These are phyloP conservation scores for Flaveria linearis DNA, from an alignment of 129 eudicot genomes.

Conservation along the genomic window DNA sequence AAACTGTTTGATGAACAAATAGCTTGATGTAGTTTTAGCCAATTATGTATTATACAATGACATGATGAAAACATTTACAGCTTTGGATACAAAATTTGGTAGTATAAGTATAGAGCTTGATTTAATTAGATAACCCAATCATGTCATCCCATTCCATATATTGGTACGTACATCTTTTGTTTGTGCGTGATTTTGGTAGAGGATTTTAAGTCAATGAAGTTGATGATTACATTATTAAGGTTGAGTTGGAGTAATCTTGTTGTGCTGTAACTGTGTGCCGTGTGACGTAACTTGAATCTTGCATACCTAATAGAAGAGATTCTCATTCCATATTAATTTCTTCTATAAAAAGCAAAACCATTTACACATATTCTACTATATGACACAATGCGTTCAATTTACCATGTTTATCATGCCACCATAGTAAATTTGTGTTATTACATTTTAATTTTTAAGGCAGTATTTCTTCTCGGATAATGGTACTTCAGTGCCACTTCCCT, in stretches of 20 bases:
- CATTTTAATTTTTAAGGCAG: not conserved
- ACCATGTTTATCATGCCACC: conserved; percentile 6
- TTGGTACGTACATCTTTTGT: no score
- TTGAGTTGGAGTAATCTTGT: not conserved
- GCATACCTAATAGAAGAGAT: conserved; percentile 23
- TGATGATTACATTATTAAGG: not conserved
- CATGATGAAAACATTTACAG: not conserved
- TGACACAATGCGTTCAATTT: not conserved
- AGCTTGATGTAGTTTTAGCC: not conserved
- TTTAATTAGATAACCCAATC: no score
- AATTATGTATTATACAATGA: conserved; percentile 3
- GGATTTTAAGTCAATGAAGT: not conserved
- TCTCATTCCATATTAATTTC: conserved; percentile 10
- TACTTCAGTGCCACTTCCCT: not conserved
- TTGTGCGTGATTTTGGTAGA: not conserved
- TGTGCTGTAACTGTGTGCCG: conserved; percentile 20
- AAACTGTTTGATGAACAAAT: not conserved
- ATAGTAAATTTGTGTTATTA: not conserved
- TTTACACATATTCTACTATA: conserved; percentile 10
- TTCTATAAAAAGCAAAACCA: conserved; percentile 11
- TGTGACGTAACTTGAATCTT: conserved; percentile 15
- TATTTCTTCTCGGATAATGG: conserved; percentile 4
- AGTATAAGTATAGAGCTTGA: no score
- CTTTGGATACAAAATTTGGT: not conserved
- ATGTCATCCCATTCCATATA: no score